phyloP scores from a whole-genome alignment of 169 alveolate species.

The Cytauxzoon felis region DNA sequence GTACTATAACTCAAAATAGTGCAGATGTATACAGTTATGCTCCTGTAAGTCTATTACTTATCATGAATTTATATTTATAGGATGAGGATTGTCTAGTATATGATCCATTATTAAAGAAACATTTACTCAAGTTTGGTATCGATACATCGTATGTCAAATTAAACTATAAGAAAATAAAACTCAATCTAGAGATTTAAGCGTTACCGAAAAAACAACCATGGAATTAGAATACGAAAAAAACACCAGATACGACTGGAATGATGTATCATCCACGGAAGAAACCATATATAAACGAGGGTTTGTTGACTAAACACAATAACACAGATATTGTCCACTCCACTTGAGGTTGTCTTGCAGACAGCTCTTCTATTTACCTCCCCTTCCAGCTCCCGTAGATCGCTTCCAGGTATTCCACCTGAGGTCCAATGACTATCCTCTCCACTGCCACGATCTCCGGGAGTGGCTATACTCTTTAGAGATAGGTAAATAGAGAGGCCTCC shows the following conservation, averaged over 20 bases:
- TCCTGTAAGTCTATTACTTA: conserved; percentile 37
- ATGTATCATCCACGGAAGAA: conserved; percentile 66
- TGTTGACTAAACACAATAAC: no score
- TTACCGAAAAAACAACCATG: conserved; percentile 80
- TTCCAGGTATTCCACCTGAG: no score
- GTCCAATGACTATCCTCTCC: no score
- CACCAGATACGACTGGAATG: conserved; percentile 73
- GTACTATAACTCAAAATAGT: conserved; percentile 86
- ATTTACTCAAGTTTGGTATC: conserved; percentile 84
- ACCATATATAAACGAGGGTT: conserved; percentile 3
- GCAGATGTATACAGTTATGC: conserved; percentile 91
- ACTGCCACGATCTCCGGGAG: no score
- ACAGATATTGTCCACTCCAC: no score
- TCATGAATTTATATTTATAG: not conserved
- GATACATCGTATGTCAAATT: conserved; percentile 71
- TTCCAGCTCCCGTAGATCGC: no score
- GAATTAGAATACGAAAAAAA: conserved; percentile 82
- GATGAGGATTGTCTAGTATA: conserved; percentile 79
- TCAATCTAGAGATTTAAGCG: conserved; percentile 36
- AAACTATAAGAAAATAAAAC: conserved; percentile 11
- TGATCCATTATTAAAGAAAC: conserved; percentile 83
- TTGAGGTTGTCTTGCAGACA: no score
- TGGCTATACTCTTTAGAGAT: no score
- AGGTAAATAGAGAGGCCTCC: no score
- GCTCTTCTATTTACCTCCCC: no score